Conservation (phyloP, 2,329 filamentous ascomycete species). For the Pezicula radicicola region DNA sequence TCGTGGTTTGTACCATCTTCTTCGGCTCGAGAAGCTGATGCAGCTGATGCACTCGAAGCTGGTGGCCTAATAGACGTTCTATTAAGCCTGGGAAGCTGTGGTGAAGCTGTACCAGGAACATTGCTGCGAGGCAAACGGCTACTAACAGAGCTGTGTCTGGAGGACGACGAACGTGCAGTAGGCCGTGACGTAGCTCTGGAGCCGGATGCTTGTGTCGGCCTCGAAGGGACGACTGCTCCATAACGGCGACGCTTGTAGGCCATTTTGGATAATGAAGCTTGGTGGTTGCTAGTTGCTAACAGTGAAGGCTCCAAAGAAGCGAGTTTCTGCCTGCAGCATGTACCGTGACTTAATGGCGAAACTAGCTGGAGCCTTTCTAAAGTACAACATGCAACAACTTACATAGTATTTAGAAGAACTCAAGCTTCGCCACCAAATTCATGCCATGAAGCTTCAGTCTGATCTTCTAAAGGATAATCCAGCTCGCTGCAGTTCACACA, state of each 20-base stretch:
- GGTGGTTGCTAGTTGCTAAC: neutral
- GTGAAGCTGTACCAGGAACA: constrained; percentile 9
- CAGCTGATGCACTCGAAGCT: constrained; percentile 5
- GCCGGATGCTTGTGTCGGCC: constrained; percentile 4
- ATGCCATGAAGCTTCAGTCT: no score
- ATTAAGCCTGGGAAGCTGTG: constrained; percentile 10
- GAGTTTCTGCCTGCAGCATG: no score
- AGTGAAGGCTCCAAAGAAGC: neutral
- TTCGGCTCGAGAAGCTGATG: constrained; percentile 1
- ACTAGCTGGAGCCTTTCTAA: no score
- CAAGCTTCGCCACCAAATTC: no score
- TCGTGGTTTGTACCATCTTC: neutral
- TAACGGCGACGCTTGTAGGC: constrained; percentile 23
- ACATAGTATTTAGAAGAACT: no score
- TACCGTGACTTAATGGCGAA: no score
- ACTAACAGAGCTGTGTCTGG: constrained; percentile 14
- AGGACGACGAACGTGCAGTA: constrained; percentile 9
- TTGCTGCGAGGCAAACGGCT: constrained; percentile 3
- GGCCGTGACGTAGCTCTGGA: constrained; percentile 4
- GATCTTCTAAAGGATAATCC: no score
- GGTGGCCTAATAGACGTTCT: constrained; percentile 15
- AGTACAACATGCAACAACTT: no score
- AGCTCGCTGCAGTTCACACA: no score
- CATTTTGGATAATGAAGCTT: constrained; percentile 12
- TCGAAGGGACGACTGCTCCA: constrained; percentile 6